Conservation (phyloP, 2,329 filamentous ascomycete species). For the Arachnomyces sp. region DNA sequence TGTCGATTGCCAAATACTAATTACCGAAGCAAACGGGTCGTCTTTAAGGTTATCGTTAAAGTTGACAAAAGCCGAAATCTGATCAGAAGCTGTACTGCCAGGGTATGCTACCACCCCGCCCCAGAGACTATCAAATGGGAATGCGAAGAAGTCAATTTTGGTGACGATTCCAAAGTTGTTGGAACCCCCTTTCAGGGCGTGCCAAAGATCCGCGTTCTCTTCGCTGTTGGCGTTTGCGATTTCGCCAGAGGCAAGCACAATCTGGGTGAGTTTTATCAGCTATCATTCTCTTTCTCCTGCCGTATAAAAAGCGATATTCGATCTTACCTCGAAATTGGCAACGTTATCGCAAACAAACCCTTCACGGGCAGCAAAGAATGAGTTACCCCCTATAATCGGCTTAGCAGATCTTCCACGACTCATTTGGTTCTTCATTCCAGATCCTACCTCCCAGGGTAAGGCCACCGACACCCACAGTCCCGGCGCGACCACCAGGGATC, state of each 20-base stretch:
- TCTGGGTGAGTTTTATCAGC: constrained; percentile 16
- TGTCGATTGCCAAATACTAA: neutral
- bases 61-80: constrained; percentile 3
- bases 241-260: constrained; percentile 44
- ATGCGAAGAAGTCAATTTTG: constrained; percentile 16
- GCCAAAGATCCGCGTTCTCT: constrained; percentile 26
- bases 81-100: neutral
- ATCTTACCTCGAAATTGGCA: constrained; percentile 38
- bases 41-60: constrained; percentile 2
- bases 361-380: constrained; percentile 35
- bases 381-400: constrained; percentile 30
- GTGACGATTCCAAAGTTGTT: constrained; percentile 30
- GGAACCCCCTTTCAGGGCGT: constrained; percentile 24
- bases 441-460: constrained; percentile 27
- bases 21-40: neutral
- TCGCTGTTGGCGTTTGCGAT: constrained; percentile 37
- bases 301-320: too few relatives aligned
- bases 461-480: constrained; percentile 24
- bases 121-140: neutral
- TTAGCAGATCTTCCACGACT: constrained; percentile 1
- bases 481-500: constrained; percentile 24
- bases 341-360: constrained; percentile 46
- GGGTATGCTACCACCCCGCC: constrained; percentile 1
- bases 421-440: constrained; percentile 1
- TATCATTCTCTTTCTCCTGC: too few relatives aligned